These are phyloP conservation scores for Onygenales sp. DNA, from an alignment of 2,329 filamentous ascomycete genomes.

Conservation along the genomic window DNA sequence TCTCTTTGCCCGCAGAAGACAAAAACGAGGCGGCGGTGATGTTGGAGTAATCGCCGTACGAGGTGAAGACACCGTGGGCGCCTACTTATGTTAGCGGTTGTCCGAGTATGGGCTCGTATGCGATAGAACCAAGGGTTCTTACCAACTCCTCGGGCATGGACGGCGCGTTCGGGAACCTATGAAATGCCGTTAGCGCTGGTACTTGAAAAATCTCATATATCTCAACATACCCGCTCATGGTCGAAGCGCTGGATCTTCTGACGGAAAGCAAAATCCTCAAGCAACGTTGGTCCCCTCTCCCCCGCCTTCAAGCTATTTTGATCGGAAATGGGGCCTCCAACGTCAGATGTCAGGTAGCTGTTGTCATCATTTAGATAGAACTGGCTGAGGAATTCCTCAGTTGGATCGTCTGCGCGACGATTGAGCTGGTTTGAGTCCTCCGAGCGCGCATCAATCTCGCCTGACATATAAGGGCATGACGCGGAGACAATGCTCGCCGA, in stretches of 20 bases:
- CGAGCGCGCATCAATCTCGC: constrained; percentile 14
- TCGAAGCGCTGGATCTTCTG: constrained; percentile 65
- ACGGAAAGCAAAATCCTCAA: constrained; percentile 65
- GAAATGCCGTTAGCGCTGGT: constrained; percentile 3
- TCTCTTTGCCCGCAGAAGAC: constrained; percentile 47
- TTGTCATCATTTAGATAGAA: constrained; percentile 45
- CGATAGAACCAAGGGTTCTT: not conserved
- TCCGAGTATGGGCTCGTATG: not conserved
- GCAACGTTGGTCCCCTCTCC: constrained; percentile 54
- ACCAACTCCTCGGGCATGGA: constrained; percentile 59
- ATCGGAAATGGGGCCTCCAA: constrained; percentile 58
- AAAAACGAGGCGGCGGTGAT: constrained; percentile 61
- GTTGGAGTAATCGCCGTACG: constrained; percentile 57
- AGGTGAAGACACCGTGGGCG: constrained; percentile 61
- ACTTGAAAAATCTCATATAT: not conserved
- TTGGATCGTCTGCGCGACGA: constrained; percentile 21
- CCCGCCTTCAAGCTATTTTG: constrained; percentile 60
- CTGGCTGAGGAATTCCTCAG: constrained; percentile 33
- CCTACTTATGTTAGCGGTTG: constrained; percentile 18
- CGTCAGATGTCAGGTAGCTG: constrained; percentile 54
- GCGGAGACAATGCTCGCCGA: constrained; percentile 28
- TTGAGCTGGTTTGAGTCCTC: constrained; percentile 9
- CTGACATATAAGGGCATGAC: constrained; percentile 33
- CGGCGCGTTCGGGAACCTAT: constrained; percentile 53
- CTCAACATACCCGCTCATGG: constrained; percentile 53